Conservation (phyloP, 2,329 filamentous ascomycete species). For the Aspergillus quadrilineatus region DNA sequence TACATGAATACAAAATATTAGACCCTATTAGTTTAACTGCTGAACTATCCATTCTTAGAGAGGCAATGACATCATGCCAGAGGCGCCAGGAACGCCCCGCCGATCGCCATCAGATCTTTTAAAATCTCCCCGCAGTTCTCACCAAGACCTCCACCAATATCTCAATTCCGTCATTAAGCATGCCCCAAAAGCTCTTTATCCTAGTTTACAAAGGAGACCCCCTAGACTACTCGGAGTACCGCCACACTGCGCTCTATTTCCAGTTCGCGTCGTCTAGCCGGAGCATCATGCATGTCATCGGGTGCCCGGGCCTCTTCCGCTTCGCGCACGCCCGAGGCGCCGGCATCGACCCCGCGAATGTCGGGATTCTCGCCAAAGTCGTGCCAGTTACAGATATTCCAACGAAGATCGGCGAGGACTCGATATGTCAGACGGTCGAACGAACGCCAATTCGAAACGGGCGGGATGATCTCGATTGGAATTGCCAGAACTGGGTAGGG, state of each 20-base stretch:
- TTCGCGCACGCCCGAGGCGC: slow-evolving; percentile 20
- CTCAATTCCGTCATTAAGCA: slow-evolving; percentile 5
- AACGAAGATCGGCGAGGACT: slow-evolving; percentile 19
- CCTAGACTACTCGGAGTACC: slow-evolving; percentile 31
- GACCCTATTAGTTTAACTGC: background rate
- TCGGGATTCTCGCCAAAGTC: slow-evolving; percentile 18
- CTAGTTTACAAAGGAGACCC: slow-evolving; percentile 30
- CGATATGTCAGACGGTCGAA: slow-evolving; percentile 21
- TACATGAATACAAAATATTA: no score
- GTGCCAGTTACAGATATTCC: slow-evolving; percentile 18
- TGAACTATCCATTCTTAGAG: background rate
- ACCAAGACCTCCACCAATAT: background rate
- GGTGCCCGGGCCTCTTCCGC: slow-evolving; percentile 29
- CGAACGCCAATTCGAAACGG: slow-evolving; percentile 26
- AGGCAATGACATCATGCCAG: background rate
- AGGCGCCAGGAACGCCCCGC: background rate
- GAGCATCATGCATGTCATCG: slow-evolving; percentile 26
- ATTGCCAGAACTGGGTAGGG: slow-evolving; percentile 35
- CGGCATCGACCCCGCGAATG: slow-evolving; percentile 13
- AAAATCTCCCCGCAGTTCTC: background rate
- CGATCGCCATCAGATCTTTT: background rate
- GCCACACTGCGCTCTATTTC: slow-evolving; percentile 31
- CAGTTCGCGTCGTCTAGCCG: slow-evolving; percentile 18
- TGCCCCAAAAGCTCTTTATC: slow-evolving; percentile 26
- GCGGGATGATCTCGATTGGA: slow-evolving; percentile 28